phyloP scores from a whole-genome alignment of 1,284 basidiomycete species.

The Moesziomyces sp. region DNA sequence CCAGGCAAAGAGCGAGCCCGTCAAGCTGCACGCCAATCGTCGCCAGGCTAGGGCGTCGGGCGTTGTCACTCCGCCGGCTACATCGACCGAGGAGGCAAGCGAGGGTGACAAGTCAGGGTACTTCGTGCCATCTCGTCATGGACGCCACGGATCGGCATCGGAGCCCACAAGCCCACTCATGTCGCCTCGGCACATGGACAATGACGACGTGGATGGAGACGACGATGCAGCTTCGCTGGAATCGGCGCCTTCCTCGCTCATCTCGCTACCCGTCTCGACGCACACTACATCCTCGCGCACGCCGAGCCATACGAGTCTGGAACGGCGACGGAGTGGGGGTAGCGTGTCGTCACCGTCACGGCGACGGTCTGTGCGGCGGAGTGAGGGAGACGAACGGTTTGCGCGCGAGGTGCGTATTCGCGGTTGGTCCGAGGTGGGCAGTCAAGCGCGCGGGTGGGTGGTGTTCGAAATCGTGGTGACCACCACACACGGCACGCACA shows the following conservation, averaged over 20 bases:
- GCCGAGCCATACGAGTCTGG: slow-evolving; percentile 18
- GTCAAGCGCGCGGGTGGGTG: slow-evolving; percentile 56
- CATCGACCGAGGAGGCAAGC: slow-evolving; percentile 3
- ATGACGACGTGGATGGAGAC: slow-evolving; percentile 3
- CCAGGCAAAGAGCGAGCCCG: slow-evolving; percentile 26
- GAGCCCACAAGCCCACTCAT: slow-evolving; percentile 18
- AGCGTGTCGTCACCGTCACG: slow-evolving; percentile 2
- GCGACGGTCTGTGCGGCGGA: background rate
- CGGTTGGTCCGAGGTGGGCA: slow-evolving; percentile 60
- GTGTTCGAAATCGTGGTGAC: slow-evolving; percentile 56
- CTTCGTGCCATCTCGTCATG: background rate
- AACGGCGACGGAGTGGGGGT: slow-evolving; percentile 25
- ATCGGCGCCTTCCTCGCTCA: slow-evolving; percentile 31
- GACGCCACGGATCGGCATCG: slow-evolving; percentile 12
- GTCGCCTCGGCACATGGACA: slow-evolving; percentile 6
- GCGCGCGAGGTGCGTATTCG: slow-evolving; percentile 53
- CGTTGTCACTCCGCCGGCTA: background rate
- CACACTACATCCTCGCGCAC: slow-evolving; percentile 37
- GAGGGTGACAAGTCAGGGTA: background rate
- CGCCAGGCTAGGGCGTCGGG: slow-evolving; percentile 32
- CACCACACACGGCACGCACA: slow-evolving; percentile 48
- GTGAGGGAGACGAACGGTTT: slow-evolving; percentile 17
- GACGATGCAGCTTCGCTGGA: slow-evolving; percentile 42
- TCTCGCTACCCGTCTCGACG: slow-evolving; percentile 45
- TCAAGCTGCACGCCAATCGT: slow-evolving; percentile 45